phyloP scores from a whole-genome alignment of 164 flowering plant genomes.

The Warburgia ugandensis region DNA sequence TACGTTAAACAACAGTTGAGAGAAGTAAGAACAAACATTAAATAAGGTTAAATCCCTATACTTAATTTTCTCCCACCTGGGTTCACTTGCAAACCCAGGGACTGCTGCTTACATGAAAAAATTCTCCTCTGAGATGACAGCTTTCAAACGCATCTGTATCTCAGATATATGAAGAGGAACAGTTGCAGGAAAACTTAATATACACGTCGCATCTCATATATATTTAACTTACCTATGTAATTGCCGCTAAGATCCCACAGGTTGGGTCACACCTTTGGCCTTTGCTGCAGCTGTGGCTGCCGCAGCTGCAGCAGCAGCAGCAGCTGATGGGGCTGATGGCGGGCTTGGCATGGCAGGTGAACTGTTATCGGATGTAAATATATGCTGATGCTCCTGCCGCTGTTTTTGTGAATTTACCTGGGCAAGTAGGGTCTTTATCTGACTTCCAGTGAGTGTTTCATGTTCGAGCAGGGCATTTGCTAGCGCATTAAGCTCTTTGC shows the following conservation, averaged over 20 bases:
- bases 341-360: slow-evolving; percentile 45
- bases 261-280: slow-evolving; percentile 62
- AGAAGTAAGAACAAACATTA: too few relatives aligned
- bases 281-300: slow-evolving; percentile 65
- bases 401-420: slow-evolving; percentile 43
- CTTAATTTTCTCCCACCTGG: too few relatives aligned
- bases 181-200: background rate
- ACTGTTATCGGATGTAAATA: slow-evolving; percentile 27
- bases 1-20: too few relatives aligned
- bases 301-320: slow-evolving; percentile 68
- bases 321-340: slow-evolving; percentile 52
- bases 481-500: slow-evolving; percentile 76
- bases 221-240: too few relatives aligned
- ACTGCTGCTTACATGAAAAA: too few relatives aligned
- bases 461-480: slow-evolving; percentile 87
- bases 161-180: too few relatives aligned
- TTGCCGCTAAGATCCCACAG: slow-evolving; percentile 58
- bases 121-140: too few relatives aligned
- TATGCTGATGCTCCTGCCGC: slow-evolving; percentile 31
- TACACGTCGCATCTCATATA: slow-evolving; percentile 1
- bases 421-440: slow-evolving; percentile 67
- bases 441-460: slow-evolving; percentile 77
- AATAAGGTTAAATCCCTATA: too few relatives aligned
- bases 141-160: too few relatives aligned
- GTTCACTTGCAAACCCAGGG: too few relatives aligned